Percentiles rank a stretch among this genome's conserved stretches.
Evolutionary conservation across 2,329 filamentous ascomycete genomes (phyloP).

Genomic region (Fusarium phyllophilum): DNA sequence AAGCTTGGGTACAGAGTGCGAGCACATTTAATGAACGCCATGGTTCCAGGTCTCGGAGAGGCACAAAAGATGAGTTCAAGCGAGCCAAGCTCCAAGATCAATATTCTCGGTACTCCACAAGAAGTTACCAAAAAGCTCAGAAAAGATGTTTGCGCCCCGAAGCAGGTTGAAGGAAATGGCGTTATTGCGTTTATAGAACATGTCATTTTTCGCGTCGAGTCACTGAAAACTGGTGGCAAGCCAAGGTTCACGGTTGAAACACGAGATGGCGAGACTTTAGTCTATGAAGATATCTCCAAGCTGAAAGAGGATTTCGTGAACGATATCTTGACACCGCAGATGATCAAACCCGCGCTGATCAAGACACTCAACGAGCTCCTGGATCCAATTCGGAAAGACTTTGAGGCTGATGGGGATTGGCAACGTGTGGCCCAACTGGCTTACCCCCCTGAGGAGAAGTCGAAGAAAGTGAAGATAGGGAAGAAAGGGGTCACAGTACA

Average conservation of each 20-base stretch:
- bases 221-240: neutral
- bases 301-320: neutral
- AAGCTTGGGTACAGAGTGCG: neutral
- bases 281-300: neutral
- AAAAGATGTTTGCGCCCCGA: neutral
- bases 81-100: neutral
- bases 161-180: neutral
- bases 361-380: neutral
- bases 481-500: too few relatives aligned
- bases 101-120: fast-evolving
- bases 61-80: slow-evolving; percentile 12
- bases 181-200: neutral
- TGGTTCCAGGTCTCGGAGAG: neutral
- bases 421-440: fast-evolving
- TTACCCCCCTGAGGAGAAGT: neutral
- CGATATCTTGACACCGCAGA: neutral
- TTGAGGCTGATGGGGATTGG: neutral
- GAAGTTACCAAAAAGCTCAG: neutral
- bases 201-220: neutral
- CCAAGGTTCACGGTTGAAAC: neutral
- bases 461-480: too few relatives aligned
- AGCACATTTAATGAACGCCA: neutral
- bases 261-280: fast-evolving
- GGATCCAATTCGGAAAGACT: neutral
- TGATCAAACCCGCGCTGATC: neutral